These are phyloP conservation scores for Balamuthia mandrillaris DNA, from an alignment of 208 protist genomes.

Conservation along the genomic window DNA sequence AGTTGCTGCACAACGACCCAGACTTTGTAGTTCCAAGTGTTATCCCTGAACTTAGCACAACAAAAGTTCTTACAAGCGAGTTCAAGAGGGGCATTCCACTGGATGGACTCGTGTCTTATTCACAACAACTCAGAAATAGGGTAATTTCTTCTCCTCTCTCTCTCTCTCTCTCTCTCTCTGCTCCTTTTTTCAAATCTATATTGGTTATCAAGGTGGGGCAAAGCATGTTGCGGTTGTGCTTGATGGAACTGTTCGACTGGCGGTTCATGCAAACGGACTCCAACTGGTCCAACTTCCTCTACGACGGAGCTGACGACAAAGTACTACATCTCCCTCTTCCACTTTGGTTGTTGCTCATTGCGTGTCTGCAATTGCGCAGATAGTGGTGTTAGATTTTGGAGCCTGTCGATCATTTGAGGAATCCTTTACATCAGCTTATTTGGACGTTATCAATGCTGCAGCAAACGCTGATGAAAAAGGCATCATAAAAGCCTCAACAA, in stretches of 20 bases:
- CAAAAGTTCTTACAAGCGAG: conserved; percentile 59
- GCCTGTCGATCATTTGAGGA: conserved; percentile 79
- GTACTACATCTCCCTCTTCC: conserved; percentile 35
- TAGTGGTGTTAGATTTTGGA: conserved; percentile 85
- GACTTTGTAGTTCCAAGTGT: conserved; percentile 59
- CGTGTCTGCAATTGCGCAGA: conserved; percentile 16
- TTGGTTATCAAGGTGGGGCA: conserved; percentile 62
- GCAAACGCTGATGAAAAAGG: conserved; percentile 69
- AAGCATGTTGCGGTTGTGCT: conserved; percentile 73
- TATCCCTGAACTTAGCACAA: conserved; percentile 32
- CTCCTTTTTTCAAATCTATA: background rate
- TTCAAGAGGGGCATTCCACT: conserved; percentile 61
- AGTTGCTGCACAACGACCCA: background rate
- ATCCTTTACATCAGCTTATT: conserved; percentile 83
- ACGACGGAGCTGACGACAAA: conserved; percentile 70
- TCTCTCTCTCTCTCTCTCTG: background rate
- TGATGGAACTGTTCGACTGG: conserved; percentile 89
- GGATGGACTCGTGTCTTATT: conserved; percentile 44
- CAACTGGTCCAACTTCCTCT: conserved; percentile 94
- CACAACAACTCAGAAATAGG: conserved; percentile 64
- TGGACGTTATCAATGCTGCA: conserved; percentile 83
- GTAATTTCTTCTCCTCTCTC: background rate
- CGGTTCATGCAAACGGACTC: conserved; percentile 95
- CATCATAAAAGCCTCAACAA: conserved; percentile 80
- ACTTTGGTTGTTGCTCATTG: conserved; percentile 66